These are phyloP conservation scores for Penicillium freii DNA, from an alignment of 2,329 filamentous ascomycete species.

Conservation along the genomic window DNA sequence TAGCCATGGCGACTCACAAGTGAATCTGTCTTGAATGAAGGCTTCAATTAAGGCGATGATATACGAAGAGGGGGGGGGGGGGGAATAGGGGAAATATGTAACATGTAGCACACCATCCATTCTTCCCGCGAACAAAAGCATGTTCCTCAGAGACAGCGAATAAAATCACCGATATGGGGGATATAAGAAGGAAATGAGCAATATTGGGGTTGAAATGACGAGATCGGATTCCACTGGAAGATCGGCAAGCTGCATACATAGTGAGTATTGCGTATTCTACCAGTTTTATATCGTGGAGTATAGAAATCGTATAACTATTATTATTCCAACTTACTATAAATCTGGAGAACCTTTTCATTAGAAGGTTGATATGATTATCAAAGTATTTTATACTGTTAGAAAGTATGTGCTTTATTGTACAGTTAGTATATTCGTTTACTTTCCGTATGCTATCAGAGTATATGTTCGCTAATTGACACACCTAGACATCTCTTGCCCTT, in stretches of 20 bases:
- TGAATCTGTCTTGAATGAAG: neutral
- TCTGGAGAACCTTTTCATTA: neutral
- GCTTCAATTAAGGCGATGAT: neutral
- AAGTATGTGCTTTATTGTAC: neutral
- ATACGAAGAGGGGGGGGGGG: neutral
- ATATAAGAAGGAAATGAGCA: neutral
- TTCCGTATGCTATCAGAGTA: neutral
- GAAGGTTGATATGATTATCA: neutral
- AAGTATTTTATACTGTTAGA: neutral
- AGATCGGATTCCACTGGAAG: neutral
- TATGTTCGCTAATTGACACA: neutral
- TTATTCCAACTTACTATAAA: neutral
- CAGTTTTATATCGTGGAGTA: neutral
- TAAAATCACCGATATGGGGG: neutral
- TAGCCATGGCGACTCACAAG: neutral
- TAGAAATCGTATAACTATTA: neutral
- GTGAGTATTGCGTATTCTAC: neutral
- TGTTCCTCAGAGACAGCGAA: neutral
- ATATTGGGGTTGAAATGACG: constrained; percentile 5
- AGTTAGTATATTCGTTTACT: neutral
- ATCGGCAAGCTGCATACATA: neutral
- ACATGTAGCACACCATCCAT: neutral
- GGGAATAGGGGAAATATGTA: neutral
- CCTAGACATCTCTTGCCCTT: neutral
- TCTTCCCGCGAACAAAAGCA: neutral